Evolutionary conservation across 805 yeast species (phyloP), one percentile per base, ranked within the genome.

Genomic region (Torulaspora indica): DNA sequence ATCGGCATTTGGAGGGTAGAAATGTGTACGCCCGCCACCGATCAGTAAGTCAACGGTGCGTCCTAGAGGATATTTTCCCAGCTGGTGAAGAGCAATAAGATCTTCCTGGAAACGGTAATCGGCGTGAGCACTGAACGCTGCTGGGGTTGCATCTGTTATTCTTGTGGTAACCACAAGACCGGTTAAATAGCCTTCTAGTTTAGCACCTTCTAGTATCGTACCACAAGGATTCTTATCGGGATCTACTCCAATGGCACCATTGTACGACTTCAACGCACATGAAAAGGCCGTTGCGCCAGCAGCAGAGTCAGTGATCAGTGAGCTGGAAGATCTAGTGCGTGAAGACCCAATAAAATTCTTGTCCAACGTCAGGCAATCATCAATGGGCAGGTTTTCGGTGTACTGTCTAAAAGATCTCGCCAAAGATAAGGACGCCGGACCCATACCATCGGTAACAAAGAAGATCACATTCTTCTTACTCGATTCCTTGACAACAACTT

Each of bases 281-380:
- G 95, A 74, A 58, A 89, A 90, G 1, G 95, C 96, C 10, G 96
- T 88, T 12, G 96, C 98, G 12, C 96, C 97, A 2, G 98, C 98
- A 8, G 98, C 98, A 23, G 95, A 85, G 63, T 90, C 98, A 0
- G 98, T 90, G 47, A 90, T 78, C 55, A 85, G 70, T 1, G 95
- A 84, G 51, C 74, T 71, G 20, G 79, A 77, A 13, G 95, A 85
- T 49, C 89, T 74, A 0, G 98, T 90, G 54, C 97, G 75, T 7
- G 95, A 84, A 18, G 85, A 75, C 22, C 98, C 98, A 41, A 89
- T 75, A 37, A 88, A 67, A 60, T 81, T 77, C 47, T 75, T 69
- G 64, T 89, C 96, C 23, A 89, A 57, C 8, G 69, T 64, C 51
- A 87, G 70, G 14, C 77, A 64, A 53, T 82, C 83, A 52, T 77